Evolutionary conservation across 1,139 yeast genomes (phyloP).

Genomic region (Magnusiomyces fungicola): DNA sequence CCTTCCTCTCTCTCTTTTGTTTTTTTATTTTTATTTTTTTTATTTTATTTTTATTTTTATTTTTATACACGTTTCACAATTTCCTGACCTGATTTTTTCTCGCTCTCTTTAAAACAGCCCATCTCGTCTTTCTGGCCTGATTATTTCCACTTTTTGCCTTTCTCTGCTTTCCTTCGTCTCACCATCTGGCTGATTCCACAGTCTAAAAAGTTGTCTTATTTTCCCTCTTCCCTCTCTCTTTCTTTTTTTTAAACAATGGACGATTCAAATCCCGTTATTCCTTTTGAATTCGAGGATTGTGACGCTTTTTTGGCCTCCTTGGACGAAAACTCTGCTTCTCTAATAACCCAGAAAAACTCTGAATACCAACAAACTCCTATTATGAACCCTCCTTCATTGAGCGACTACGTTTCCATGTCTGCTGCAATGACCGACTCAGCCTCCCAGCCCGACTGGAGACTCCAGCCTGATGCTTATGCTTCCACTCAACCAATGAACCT

Average conservation of each 20-base stretch:
- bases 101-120: no score
- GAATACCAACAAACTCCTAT: neutral
- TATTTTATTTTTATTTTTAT: no score
- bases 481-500: conserved; percentile 4
- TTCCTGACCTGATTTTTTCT: no score
- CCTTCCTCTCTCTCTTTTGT: neutral
- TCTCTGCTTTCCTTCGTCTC: neutral
- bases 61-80: no score
- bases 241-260: conserved; percentile 14
- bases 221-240: neutral
- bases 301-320: conserved; percentile 22
- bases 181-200: no score
- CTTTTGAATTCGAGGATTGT: conserved; percentile 24
- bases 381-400: neutral
- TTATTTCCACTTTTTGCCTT: neutral
- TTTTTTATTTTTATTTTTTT: no score
- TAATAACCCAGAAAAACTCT: neutral
- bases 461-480: neutral
- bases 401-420: neutral
- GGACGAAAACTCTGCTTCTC: conserved; percentile 14
- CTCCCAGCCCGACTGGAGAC: neutral
- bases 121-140: neutral
- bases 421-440: neutral
- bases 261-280: conserved; percentile 13
- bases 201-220: neutral